Percentiles rank a stretch among this genome's conserved stretches.
Evolutionary conservation across 1,284 basidiomycete genomes (phyloP).

Genomic region (Fomitopsis betulina): DNA sequence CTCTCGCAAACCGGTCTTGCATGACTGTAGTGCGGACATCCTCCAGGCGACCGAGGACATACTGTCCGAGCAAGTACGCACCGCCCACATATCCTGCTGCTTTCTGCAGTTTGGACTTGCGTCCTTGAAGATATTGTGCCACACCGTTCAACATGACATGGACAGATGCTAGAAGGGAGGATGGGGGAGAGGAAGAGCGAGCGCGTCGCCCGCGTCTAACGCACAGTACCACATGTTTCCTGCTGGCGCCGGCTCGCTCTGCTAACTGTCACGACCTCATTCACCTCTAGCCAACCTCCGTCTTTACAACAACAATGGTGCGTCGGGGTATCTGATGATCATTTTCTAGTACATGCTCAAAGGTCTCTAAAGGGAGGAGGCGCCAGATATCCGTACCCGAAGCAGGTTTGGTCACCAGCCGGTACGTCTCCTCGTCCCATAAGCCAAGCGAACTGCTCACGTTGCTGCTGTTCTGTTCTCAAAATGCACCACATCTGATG

Average conservation of each 20-base stretch:
- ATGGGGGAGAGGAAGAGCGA: conserved; percentile 2
- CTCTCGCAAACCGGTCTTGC: conserved; percentile 61
- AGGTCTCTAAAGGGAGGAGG: conserved; percentile 50
- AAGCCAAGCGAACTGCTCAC: neutral
- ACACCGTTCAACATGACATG: conserved; percentile 21
- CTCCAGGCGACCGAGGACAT: conserved; percentile 61
- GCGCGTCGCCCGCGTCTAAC: neutral
- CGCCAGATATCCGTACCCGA: conserved; percentile 64
- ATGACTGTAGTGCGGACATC: conserved; percentile 68
- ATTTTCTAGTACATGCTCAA: neutral
- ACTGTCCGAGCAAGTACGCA: conserved; percentile 64
- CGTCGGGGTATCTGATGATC: neutral
- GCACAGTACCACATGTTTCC: neutral
- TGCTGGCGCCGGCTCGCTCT: neutral
- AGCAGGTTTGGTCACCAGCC: conserved; percentile 67
- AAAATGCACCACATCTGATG: too few relatives aligned
- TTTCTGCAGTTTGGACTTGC: conserved; percentile 39
- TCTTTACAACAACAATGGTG: conserved; percentile 4
- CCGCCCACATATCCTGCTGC: conserved; percentile 52
- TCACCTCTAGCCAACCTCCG: neutral
- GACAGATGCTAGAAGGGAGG: neutral
- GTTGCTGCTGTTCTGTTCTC: neutral
- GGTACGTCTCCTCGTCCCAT: conserved; percentile 32
- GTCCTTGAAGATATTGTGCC: conserved; percentile 41
- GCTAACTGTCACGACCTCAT: neutral